Conservation (phyloP, 768 basidiomycete species). For the Mycena polygramma region DNA sequence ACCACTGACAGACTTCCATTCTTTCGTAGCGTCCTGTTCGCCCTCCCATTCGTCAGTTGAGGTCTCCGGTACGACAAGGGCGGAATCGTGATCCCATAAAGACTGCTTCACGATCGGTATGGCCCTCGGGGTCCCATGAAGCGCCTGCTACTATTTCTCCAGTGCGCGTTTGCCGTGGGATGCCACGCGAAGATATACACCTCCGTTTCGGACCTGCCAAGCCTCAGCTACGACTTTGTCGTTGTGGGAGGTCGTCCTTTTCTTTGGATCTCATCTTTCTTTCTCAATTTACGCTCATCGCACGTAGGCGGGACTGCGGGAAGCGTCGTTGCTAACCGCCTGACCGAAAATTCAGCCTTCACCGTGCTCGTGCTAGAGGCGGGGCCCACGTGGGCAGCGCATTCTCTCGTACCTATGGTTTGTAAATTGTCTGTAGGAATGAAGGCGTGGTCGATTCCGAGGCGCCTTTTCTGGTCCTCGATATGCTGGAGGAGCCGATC, state of each 20-base stretch:
- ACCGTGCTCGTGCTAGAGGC: conserved; percentile 39
- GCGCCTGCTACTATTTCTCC: not conserved
- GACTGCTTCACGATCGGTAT: too few relatives aligned
- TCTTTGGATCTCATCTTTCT: not conserved
- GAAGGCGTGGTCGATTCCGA: conserved; percentile 14
- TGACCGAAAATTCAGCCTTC: conserved; percentile 31
- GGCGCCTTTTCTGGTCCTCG: conserved; percentile 13
- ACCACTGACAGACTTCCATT: too few relatives aligned
- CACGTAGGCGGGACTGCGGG: conserved; percentile 33
- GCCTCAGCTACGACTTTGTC: conserved; percentile 26
- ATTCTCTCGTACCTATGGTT: not conserved
- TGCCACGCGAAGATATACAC: conserved; percentile 21
- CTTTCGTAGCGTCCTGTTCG: too few relatives aligned
- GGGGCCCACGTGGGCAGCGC: conserved; percentile 2
- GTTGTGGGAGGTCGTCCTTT: conserved; percentile 21
- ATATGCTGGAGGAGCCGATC: conserved; percentile 3
- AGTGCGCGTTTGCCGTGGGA: not conserved
- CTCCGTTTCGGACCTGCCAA: conserved; percentile 8
- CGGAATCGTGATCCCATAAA: too few relatives aligned
- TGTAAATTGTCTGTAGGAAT: conserved; percentile 11
- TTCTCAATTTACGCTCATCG: not conserved
- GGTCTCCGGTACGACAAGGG: too few relatives aligned
- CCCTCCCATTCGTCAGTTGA: too few relatives aligned
- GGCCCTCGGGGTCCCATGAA: not conserved
- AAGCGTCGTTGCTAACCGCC: conserved; percentile 31